Evolutionary conservation across 305 asterid genomes (phyloP), one percentile per base, ranked within the genome.

Genomic region (Salvia sclarea): DNA sequence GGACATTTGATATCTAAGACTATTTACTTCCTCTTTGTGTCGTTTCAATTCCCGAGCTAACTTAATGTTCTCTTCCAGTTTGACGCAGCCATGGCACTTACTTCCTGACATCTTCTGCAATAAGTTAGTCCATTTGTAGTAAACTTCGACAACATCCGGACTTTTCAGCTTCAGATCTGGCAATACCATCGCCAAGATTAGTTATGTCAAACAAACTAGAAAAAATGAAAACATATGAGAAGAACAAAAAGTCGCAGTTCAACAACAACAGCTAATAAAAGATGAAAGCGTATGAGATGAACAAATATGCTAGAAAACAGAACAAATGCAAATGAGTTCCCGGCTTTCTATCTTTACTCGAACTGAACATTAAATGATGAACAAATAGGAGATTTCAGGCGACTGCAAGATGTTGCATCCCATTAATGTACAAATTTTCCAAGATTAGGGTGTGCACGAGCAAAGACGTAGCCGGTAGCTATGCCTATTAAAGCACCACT

Each of bases 151-250:
- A 73, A 82, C 83, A 31, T 80, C 25, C 64, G 84, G 25, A 75
- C 88, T 95, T 73, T 62, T 91, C 86, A 94, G 77, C 89, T 94
- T 94, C 86, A 91, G 82, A 81, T 94, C 99, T 94, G 89, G 69
- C 66, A 66, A 68, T 66, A 49, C 61, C 77, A 76, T 67, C 58
- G 71, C 54, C 58, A 52, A 64, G 64, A 52, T 78, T 73, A 74
- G 67, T 50, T 22, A 59, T 45, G 62, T 13, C 12, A 72, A 17
- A 58, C 66, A 70, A 6, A 68, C 47, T 9, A 43, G 25, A 12
- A 48, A 59, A 53, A 33, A 53, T 65, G 70, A 62, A 37, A 61
- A 60, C 66, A 54, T 55, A 61, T 52, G 54, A 28, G 62, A 54
- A 74, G 64, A 75, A 37, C 72, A 59, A 54, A 66, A 44, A n/a